Evolutionary conservation across 768 basidiomycete species (phyloP).

Genomic region (Pholiota conissans): DNA sequence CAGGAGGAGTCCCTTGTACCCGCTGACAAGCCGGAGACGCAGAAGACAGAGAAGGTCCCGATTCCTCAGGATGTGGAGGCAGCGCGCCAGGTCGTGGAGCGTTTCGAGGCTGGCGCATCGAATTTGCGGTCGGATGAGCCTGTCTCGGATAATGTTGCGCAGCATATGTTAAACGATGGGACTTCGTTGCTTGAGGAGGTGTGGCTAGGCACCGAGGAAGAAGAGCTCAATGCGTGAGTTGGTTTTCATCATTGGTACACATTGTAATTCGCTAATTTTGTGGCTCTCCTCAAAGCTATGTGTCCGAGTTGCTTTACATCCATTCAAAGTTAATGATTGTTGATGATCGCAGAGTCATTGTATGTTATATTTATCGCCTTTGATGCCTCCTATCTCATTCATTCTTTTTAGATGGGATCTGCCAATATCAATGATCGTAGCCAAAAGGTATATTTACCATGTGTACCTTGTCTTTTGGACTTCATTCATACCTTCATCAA

Average conservation of each 20-base stretch:
- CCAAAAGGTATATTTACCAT: conserved; percentile 52
- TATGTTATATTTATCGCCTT: conserved; percentile 35
- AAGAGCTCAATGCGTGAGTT: conserved; percentile 79
- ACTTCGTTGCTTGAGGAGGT: conserved; percentile 69
- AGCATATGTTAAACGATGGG: conserved; percentile 71
- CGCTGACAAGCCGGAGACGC: conserved; percentile 45
- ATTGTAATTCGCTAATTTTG: conserved; percentile 2
- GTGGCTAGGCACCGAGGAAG: conserved; percentile 83
- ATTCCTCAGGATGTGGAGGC: conserved; percentile 69
- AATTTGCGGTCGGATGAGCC: conserved; percentile 54
- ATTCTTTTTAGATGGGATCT: conserved; percentile 73
- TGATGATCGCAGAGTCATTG: conserved; percentile 88
- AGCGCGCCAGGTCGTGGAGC: conserved; percentile 64
- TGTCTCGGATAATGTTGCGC: conserved; percentile 77
- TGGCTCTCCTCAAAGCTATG: conserved; percentile 50
- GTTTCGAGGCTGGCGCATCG: conserved; percentile 70
- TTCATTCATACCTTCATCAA: conserved; percentile 1
- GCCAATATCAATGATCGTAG: conserved; percentile 92
- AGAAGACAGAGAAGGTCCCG: conserved; percentile 59
- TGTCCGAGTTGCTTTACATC: conserved; percentile 81
- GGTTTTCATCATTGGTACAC: conserved; percentile 9
- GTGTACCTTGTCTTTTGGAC: not conserved
- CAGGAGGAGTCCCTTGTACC: conserved; percentile 51
- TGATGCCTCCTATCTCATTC: not conserved
- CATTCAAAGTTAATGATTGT: conserved; percentile 94